Percentiles rank a stretch among this genome's conserved stretches.
Evolutionary conservation across 305 asterid genomes (phyloP).

Genomic region (Petunia hybrid): DNA sequence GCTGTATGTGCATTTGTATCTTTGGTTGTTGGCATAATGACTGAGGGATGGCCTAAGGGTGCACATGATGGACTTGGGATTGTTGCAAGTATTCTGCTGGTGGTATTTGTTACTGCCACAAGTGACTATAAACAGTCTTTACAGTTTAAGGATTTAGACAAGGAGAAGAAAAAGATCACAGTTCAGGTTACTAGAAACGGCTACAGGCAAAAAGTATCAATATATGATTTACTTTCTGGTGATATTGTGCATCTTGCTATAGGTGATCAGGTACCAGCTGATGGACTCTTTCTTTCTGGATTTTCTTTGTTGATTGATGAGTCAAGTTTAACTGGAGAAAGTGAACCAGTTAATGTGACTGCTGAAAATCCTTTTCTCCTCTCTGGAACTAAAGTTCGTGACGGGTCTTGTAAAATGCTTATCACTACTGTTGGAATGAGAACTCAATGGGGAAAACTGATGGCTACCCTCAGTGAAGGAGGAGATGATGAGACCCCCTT

Average conservation of each 20-base stretch:
- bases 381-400: conserved; percentile 96
- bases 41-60: conserved; percentile 98
- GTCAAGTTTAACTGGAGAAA: conserved; percentile 94
- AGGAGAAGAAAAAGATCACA: conserved; percentile 88
- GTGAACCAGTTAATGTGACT: conserved; percentile 80
- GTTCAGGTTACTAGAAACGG: conserved; percentile 95
- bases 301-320: conserved; percentile 83
- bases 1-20: conserved; percentile 86
- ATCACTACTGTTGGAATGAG: conserved; percentile 97
- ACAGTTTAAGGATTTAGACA: conserved; percentile 94
- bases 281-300: conserved; percentile 88
- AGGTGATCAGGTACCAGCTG: conserved; percentile 98
- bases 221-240: conserved; percentile 84
- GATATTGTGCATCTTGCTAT: conserved; percentile 92
- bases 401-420: conserved; percentile 95
- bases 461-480: conserved; percentile 95
- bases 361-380: conserved; percentile 82
- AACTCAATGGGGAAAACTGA: conserved; percentile 96
- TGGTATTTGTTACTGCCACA: conserved; percentile 92
- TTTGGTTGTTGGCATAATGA: conserved; percentile 83
- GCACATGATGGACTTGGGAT: conserved; percentile 98
- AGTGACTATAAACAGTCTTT: conserved; percentile 91
- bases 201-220: conserved; percentile 80
- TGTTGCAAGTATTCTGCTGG: conserved; percentile 91
- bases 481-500: conserved; percentile 98